Conservation (phyloP, 768 basidiomycete species). For the Tubosaeta brunneosetosa region DNA sequence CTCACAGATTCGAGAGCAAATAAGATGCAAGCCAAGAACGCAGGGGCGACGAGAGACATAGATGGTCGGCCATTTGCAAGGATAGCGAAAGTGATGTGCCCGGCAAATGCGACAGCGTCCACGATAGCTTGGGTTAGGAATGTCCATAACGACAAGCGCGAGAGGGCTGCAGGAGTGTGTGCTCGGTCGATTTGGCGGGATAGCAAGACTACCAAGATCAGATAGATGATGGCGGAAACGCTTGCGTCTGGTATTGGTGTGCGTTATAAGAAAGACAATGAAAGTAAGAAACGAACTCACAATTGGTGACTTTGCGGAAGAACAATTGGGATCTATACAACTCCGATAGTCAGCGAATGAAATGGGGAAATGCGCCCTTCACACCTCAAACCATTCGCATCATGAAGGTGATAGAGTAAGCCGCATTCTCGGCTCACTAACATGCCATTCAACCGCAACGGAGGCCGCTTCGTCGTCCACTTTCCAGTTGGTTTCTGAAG, state of each 20-base stretch:
- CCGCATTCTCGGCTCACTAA: slow-evolving; percentile 80
- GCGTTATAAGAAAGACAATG: slow-evolving; percentile 4
- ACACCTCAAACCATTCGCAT: slow-evolving; percentile 68
- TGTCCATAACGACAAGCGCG: slow-evolving; percentile 77
- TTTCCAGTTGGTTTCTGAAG: slow-evolving; percentile 70
- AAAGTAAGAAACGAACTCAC: slow-evolving; percentile 29
- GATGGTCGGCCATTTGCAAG: slow-evolving; percentile 79
- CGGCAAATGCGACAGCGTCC: slow-evolving; percentile 82
- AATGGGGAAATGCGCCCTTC: slow-evolving; percentile 6
- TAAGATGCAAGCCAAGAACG: slow-evolving; percentile 74
- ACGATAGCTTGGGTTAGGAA: slow-evolving; percentile 76
- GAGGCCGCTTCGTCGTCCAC: slow-evolving; percentile 52
- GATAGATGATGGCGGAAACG: slow-evolving; percentile 58
- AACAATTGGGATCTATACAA: slow-evolving; percentile 50
- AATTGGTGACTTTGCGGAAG: slow-evolving; percentile 71
- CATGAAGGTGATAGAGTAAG: slow-evolving; percentile 59
- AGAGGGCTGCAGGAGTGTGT: slow-evolving; percentile 72
- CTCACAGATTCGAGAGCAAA: slow-evolving; percentile 81
- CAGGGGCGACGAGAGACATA: slow-evolving; percentile 75
- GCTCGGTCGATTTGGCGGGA: slow-evolving; percentile 71
- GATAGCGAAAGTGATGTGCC: slow-evolving; percentile 85
- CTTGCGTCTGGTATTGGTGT: slow-evolving; percentile 57
- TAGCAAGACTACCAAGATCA: slow-evolving; percentile 61
- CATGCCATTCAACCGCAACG: slow-evolving; percentile 56
- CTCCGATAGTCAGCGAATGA: neutral